Conservation (phyloP, 2,329 filamentous ascomycete genomes). For the Dendrostoma leiphaemia region DNA sequence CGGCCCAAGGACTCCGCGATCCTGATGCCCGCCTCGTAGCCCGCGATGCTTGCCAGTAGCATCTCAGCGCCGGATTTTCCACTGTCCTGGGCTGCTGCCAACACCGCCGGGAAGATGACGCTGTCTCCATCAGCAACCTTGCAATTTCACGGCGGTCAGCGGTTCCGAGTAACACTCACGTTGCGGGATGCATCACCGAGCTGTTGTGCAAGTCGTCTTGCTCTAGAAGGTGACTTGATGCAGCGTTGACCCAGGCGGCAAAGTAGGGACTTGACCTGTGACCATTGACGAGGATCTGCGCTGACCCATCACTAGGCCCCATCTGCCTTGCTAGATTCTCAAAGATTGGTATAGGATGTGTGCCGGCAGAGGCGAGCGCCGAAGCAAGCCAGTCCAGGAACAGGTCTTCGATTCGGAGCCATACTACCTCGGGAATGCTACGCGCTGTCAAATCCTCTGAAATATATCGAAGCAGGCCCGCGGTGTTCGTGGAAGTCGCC, state of each 20-base stretch:
- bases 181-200: slow-evolving; percentile 5
- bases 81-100: slow-evolving; percentile 3
- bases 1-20: slow-evolving; percentile 3
- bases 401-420: slow-evolving; percentile 3
- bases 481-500: slow-evolving; percentile 1
- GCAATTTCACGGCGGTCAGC: not conserved
- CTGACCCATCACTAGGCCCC: not conserved
- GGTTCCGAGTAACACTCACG: not conserved
- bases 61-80: not conserved
- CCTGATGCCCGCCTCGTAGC: slow-evolving; percentile 2
- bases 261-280: not conserved
- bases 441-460: not conserved
- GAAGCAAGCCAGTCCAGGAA: slow-evolving; percentile 7
- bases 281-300: not conserved
- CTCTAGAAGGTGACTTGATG: slow-evolving; percentile 2
- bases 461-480: not conserved
- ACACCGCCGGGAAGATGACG: slow-evolving; percentile 3
- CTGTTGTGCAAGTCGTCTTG: slow-evolving; percentile 7
- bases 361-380: not conserved
- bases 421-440: not conserved
- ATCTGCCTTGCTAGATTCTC: not conserved
- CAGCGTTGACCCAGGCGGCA: slow-evolving; percentile 5
- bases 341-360: slow-evolving; percentile 1
- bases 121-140: too few relatives aligned
- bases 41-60: slow-evolving; percentile 2